Conservation (phyloP, 768 basidiomycete species). For the Boletus edulis region DNA sequence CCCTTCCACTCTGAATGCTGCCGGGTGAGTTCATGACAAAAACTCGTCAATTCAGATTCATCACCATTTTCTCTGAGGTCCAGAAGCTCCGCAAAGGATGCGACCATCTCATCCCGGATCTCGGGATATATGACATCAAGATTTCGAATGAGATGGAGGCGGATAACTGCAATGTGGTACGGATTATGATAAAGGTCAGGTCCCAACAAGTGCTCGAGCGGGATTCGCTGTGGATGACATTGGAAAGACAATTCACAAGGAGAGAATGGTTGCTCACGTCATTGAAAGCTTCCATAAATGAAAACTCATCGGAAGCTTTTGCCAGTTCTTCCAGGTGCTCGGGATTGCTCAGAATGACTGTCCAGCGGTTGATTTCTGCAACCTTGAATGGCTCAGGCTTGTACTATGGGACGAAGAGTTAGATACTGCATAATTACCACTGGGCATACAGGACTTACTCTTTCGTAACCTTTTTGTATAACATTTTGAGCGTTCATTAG, state of each 20-base stretch:
- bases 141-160: conserved; percentile 30
- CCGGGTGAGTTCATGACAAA: neutral
- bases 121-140: conserved; percentile 37
- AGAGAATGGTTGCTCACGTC: conserved; percentile 27
- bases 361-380: neutral
- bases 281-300: conserved; percentile 17
- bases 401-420: neutral
- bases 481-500: neutral
- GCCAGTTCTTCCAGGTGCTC: conserved; percentile 1
- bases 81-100: conserved; percentile 41
- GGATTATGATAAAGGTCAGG: conserved; percentile 25
- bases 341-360: neutral
- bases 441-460: neutral
- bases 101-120: conserved; percentile 43
- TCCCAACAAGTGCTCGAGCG: conserved; percentile 39
- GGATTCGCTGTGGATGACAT: conserved; percentile 29
- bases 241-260: neutral
- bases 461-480: neutral
- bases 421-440: neutral
- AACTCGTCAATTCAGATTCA: neutral
- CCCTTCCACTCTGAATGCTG: neutral
- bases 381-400: neutral
- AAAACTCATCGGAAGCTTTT: conserved; percentile 2
- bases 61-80: conserved; percentile 3
- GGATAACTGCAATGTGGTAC: conserved; percentile 33